Conservation (phyloP, 2,329 filamentous ascomycete species). For the Anisogramma anomala region DNA sequence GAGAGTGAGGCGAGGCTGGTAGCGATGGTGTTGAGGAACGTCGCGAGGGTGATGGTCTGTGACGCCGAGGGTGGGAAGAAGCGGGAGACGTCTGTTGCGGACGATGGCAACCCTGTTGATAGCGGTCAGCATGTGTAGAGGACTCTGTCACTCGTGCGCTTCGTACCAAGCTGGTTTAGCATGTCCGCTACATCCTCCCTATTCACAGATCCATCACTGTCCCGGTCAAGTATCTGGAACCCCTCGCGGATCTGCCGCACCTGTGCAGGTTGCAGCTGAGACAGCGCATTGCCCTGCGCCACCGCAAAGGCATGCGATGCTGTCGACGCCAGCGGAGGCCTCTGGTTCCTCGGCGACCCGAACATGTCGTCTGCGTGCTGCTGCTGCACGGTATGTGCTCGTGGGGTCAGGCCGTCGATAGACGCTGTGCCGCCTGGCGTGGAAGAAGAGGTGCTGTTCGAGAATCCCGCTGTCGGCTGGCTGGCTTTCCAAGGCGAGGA, state of each 20-base stretch:
- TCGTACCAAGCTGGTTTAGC: slow-evolving; percentile 70
- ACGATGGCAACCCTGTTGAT: slow-evolving; percentile 57
- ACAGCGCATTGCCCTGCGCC: slow-evolving; percentile 44
- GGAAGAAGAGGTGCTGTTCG: slow-evolving; percentile 23
- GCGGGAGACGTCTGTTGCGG: slow-evolving; percentile 54
- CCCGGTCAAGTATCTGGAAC: slow-evolving; percentile 84
- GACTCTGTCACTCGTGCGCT: no score
- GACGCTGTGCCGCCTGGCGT: slow-evolving; percentile 11
- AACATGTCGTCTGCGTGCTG: slow-evolving; percentile 22
- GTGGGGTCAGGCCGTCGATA: slow-evolving; percentile 28
- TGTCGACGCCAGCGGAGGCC: slow-evolving; percentile 22
- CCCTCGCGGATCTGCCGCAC: slow-evolving; percentile 81
- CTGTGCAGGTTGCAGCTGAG: slow-evolving; percentile 68
- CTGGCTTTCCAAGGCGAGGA: slow-evolving; percentile 45
- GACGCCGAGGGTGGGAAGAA: slow-evolving; percentile 70
- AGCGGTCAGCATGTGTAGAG: background rate
- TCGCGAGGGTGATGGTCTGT: slow-evolving; percentile 69
- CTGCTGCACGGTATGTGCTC: slow-evolving; percentile 17
- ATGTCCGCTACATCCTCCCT: slow-evolving; percentile 79
- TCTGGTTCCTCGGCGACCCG: slow-evolving; percentile 26
- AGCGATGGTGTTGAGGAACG: slow-evolving; percentile 75
- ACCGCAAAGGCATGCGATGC: slow-evolving; percentile 27
- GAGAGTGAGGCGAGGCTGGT: slow-evolving; percentile 63
- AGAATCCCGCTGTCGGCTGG: slow-evolving; percentile 32
- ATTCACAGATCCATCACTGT: slow-evolving; percentile 74